Evolutionary conservation across 1,139 yeast genomes (phyloP).

Genomic region (Sugiyamaella japonica): DNA sequence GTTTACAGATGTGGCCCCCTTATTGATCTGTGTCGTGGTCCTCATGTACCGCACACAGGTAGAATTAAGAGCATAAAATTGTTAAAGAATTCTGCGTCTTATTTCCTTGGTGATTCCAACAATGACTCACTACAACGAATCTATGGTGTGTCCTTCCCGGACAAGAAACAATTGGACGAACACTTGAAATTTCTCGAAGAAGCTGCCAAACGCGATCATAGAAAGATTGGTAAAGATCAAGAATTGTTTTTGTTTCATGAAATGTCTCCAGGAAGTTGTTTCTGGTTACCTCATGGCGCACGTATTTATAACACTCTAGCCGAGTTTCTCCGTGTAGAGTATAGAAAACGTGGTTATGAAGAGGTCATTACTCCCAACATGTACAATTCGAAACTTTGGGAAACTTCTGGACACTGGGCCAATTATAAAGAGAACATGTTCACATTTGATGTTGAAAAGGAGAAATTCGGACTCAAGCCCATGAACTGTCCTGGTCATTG

Average conservation of each 20-base stretch:
- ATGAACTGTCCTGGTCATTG: slow-evolving; percentile 99
- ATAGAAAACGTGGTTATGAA: slow-evolving; percentile 88
- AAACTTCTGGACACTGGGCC: slow-evolving; percentile 97
- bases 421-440: slow-evolving; percentile 97
- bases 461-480: slow-evolving; percentile 80
- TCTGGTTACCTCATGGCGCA: slow-evolving; percentile 98
- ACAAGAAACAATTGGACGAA: slow-evolving; percentile 93
- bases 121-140: slow-evolving; percentile 97
- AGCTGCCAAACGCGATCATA: slow-evolving; percentile 96
- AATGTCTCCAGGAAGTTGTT: slow-evolving; percentile 93
- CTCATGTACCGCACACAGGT: slow-evolving; percentile 98
- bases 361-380: slow-evolving; percentile 98
- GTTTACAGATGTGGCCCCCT: slow-evolving; percentile 98
- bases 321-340: slow-evolving; percentile 75
- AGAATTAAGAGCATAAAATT: slow-evolving; percentile 92
- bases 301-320: slow-evolving; percentile 87
- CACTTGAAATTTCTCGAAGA: slow-evolving; percentile 93
- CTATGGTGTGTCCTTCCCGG: slow-evolving; percentile 99
- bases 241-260: slow-evolving; percentile 94
- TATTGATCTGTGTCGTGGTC: slow-evolving; percentile 97
- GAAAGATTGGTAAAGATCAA: slow-evolving; percentile 95
- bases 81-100: slow-evolving; percentile 93
- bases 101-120: slow-evolving; percentile 88
- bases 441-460: slow-evolving; percentile 93
- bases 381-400: slow-evolving; percentile 95